Evolutionary conservation across 768 basidiomycete genomes (phyloP), one percentile per base, ranked within the genome.

Genomic region (Lentinula aciculospora): DNA sequence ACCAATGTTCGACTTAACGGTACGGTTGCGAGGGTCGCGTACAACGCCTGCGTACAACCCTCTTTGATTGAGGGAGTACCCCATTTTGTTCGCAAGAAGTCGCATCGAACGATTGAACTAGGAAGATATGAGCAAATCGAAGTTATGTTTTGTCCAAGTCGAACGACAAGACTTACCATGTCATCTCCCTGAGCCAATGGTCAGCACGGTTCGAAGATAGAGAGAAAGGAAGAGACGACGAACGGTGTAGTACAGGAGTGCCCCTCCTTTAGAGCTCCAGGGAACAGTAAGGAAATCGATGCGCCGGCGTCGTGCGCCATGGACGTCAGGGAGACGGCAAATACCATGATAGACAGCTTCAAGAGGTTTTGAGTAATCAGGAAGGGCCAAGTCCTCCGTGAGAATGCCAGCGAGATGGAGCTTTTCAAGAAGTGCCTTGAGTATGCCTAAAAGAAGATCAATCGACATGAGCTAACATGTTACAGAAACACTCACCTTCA

Each of bases 81-180:
- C 92, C 67, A 87, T 79, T 47, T 79, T 82, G 61, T 82, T 82
- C 3, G 95, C 95, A 70, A 94, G 93, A 64, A 88, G 69, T 29
- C 94, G 82, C 69, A 98, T 85, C 4, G 88, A 86, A 7, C 95
- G 86, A 69, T 96, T 97, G 72, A 96, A 96, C 92, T 94, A 50
- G 39, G 10, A 54, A 27, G 57, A 42, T 31, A 8, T 57, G 29
- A 53, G 44, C 42, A 25, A 32, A 50, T 8, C 29, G 4, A 32
- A 5, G 5, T 29, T 17, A 29, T 3, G 31, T 19, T 12, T 10
- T 34, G 15, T 31, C 19, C 3, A 13, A 29, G 21, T 29, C 15
- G 37, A 44, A 32, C 17, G 1, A 34, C 49, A 8, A 34, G 4
- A 71, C 89, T 63, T 63, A 93, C 93, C 54, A 96, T 91, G 65